Base-by-base conservation (phyloP, 164 flowering plant genomes). In the Protea cynaroides region DNA sequence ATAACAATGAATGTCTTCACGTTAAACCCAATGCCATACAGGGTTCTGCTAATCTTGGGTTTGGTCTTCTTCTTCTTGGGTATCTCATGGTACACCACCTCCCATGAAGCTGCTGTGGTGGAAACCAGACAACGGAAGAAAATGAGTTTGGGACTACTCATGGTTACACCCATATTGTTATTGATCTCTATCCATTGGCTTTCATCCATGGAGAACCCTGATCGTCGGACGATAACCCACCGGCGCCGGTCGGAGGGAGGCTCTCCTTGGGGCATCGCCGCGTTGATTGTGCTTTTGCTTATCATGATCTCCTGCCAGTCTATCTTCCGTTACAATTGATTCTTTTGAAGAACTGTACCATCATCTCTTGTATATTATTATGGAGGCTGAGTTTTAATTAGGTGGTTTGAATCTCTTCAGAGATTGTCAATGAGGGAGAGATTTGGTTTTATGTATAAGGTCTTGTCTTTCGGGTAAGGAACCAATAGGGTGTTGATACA, bases 241-340 rank as follows among this genome's bases (percentile, higher is more conserved):
- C 67, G 57, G 4, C 58, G 4, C 1, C 77, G 79, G 11, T 65
- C 85, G 7, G 84, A 80, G 57, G 89, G 89, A 6, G 66, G 81
- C 68, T 80, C 89, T 4, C 97, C 92, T 8, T 87, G 86, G 88
- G 81, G 74, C 5, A 93, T 86, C 21, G 89, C 84, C 7, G 90
- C 80, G 2, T 7, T 86, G 53, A 84, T 89, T 25, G 73, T 88
- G 67, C 22, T 91, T 61, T 56, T 89, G 64, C 87, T 91, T 13
- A 65, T 89, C 64, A 51, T 89, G 83, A 65, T 87, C 24, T 85
- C 82, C 43, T 87, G 59, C 64, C 97, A 82, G 58, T 86, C 96
- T 23, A 24, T 50, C 50, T 83, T 88, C 68, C 88, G 60, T 65
- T 90, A 84, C 1, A 69, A 79, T 58, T 91, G 91, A 93, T 79